Evolutionary conservation across 2,329 filamentous ascomycete species (phyloP).

Genomic region (Beauveria sp.): DNA sequence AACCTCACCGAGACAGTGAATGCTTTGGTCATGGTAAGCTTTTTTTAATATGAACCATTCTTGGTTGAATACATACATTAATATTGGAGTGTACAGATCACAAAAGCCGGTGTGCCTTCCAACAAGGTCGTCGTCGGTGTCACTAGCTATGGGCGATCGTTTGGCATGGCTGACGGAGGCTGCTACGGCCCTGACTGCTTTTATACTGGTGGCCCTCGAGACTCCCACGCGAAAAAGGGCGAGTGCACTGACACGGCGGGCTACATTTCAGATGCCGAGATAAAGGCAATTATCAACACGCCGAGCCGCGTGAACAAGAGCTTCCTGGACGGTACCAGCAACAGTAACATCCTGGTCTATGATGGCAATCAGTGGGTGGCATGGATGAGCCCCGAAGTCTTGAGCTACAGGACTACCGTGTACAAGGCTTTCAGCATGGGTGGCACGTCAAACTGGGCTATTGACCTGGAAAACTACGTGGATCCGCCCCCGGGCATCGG

Average conservation of each 20-base stretch:
- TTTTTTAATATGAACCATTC: too few species aligned
- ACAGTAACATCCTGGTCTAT: conserved; percentile 17
- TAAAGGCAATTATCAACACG: not conserved
- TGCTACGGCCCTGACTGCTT: not conserved
- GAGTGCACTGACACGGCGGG: not conserved
- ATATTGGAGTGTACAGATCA: too few species aligned
- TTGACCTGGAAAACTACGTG: conserved; percentile 1
- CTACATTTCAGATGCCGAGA: not conserved
- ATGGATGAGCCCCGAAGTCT: conserved; percentile 13
- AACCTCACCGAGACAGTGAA: conserved; percentile 28
- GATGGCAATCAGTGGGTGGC: conserved; percentile 16
- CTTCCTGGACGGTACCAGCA: conserved; percentile 13
- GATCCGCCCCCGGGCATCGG: not conserved
- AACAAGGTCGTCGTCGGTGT: not conserved
- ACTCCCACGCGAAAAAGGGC: too few species aligned
- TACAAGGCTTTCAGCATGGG: conserved; percentile 4
- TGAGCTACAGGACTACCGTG: not conserved
- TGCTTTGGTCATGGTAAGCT: not conserved
- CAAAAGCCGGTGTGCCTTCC: not conserved
- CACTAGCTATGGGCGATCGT: not conserved
- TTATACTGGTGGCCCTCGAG: too few species aligned
- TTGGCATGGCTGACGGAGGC: not conserved
- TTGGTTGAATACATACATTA: too few species aligned
- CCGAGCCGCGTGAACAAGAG: conserved; percentile 6
- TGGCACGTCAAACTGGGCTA: conserved; percentile 5